Conservation (phyloP, 805 yeast genomes). For the Lachancea waltii region DNA sequence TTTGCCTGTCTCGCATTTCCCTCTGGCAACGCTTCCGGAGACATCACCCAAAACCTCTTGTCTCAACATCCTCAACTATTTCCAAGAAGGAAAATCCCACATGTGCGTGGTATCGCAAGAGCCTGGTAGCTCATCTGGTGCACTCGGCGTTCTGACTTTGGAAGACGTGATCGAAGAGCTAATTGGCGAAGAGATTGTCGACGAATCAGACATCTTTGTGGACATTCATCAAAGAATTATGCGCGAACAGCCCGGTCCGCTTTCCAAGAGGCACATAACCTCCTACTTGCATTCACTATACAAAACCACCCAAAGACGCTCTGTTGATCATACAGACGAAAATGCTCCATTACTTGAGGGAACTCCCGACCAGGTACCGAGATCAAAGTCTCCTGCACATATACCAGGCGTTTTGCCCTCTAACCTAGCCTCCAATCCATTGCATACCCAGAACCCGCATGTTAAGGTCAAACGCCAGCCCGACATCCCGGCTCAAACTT, state of each 20-base stretch:
- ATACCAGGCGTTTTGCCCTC: slow-evolving; percentile 25
- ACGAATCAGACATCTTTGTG: slow-evolving; percentile 88
- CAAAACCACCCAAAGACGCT: slow-evolving; percentile 32
- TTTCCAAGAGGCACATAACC: slow-evolving; percentile 61
- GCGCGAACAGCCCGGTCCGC: slow-evolving; percentile 68
- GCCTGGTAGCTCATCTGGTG: slow-evolving; percentile 82
- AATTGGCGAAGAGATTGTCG: slow-evolving; percentile 96
- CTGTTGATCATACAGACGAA: slow-evolving; percentile 7
- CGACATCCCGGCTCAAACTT: background rate
- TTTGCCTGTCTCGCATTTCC: slow-evolving; percentile 85
- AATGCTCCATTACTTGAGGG: slow-evolving; percentile 5
- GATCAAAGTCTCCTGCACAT: slow-evolving; percentile 1
- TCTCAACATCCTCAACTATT: slow-evolving; percentile 85
- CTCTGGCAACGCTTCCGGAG: slow-evolving; percentile 93
- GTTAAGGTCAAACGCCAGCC: slow-evolving; percentile 59
- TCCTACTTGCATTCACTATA: slow-evolving; percentile 61
- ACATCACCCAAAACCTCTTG: slow-evolving; percentile 90
- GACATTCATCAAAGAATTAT: slow-evolving; percentile 86
- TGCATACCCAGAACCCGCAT: slow-evolving; percentile 55
- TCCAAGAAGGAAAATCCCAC: slow-evolving; percentile 96
- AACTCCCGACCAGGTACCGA: background rate
- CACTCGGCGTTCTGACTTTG: slow-evolving; percentile 83
- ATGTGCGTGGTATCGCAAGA: slow-evolving; percentile 86
- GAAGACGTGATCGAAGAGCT: slow-evolving; percentile 98
- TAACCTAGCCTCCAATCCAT: slow-evolving; percentile 65